Percentiles rank a stretch among this genome's conserved stretches.
Evolutionary conservation across 805 yeast genomes (phyloP).

Genomic region (Candida xiaguanensis): DNA sequence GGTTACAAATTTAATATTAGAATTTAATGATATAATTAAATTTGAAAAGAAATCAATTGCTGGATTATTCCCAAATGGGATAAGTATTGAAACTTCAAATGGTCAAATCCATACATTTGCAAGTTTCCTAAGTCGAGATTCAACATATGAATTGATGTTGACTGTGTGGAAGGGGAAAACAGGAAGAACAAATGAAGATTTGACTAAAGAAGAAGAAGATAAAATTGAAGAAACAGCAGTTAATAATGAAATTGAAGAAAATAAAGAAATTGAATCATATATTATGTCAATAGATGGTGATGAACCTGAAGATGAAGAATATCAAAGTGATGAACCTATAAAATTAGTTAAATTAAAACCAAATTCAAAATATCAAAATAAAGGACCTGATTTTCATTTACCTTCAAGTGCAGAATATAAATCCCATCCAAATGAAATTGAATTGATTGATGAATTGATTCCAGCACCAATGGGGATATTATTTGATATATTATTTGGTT

Average conservation of each 20-base stretch:
- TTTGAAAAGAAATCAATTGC: slow-evolving; percentile 84
- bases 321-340: slow-evolving; percentile 13
- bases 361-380: slow-evolving; percentile 39
- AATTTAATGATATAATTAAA: slow-evolving; percentile 63
- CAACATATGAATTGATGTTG: slow-evolving; percentile 66
- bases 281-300: slow-evolving; percentile 45
- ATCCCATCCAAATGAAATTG: slow-evolving; percentile 31
- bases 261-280: slow-evolving; percentile 23
- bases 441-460: slow-evolving; percentile 48
- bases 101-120: slow-evolving; percentile 75
- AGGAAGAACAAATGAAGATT: slow-evolving; percentile 25
- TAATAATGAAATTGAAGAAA: slow-evolving; percentile 15
- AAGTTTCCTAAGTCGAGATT: slow-evolving; percentile 78
- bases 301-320: slow-evolving; percentile 25
- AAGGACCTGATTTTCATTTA: slow-evolving; percentile 64
- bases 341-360: slow-evolving; percentile 34
- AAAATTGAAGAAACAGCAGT: slow-evolving; percentile 13
- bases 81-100: slow-evolving; percentile 56
- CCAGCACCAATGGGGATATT: slow-evolving; percentile 77
- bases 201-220: slow-evolving; percentile 41
- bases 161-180: slow-evolving; percentile 60
- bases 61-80: slow-evolving; percentile 89
- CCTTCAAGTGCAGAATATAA: slow-evolving; percentile 45
- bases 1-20: slow-evolving; percentile 77
- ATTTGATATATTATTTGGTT: slow-evolving; percentile 67